Conservation (phyloP, 2,329 filamentous ascomycete genomes). For the Furcasterigmium furcatum region DNA sequence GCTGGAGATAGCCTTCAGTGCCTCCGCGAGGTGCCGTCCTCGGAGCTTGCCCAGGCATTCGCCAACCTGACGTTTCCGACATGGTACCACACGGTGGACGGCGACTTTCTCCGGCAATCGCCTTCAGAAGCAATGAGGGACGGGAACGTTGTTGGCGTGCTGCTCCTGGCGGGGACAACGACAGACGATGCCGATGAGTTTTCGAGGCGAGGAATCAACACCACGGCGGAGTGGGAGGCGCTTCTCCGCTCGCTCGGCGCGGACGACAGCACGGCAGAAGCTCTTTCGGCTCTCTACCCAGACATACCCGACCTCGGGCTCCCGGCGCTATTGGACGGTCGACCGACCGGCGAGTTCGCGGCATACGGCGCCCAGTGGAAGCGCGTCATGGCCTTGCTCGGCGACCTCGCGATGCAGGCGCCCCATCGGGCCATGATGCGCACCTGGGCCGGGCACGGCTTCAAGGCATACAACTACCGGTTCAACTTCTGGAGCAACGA, state of each 20-base stretch:
- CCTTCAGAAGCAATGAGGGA: conserved; percentile 48
- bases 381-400: conserved; percentile 48
- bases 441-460: conserved; percentile 41
- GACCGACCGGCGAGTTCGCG: conserved; percentile 13
- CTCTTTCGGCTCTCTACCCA: conserved; percentile 43
- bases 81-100: conserved; percentile 24
- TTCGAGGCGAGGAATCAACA: conserved; percentile 49
- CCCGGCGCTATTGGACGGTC: conserved; percentile 34
- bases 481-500: conserved; percentile 31
- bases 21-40: conserved; percentile 23
- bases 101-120: conserved; percentile 32
- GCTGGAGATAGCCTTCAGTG: conserved; percentile 17
- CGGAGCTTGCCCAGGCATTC: conserved; percentile 23
- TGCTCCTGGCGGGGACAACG: conserved; percentile 61
- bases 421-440: conserved; percentile 50
- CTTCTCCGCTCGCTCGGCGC: conserved; percentile 28
- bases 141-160: conserved; percentile 61
- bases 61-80: conserved; percentile 19
- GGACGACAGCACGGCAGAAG: conserved; percentile 20
- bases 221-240: conserved; percentile 47
- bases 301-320: conserved; percentile 43
- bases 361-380: conserved; percentile 46
- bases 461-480: conserved; percentile 52
- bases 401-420: conserved; percentile 53
- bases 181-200: conserved; percentile 62